phyloP scores from a whole-genome alignment of 75 land plant genomes.

The Chamaecyparis obtusa region DNA sequence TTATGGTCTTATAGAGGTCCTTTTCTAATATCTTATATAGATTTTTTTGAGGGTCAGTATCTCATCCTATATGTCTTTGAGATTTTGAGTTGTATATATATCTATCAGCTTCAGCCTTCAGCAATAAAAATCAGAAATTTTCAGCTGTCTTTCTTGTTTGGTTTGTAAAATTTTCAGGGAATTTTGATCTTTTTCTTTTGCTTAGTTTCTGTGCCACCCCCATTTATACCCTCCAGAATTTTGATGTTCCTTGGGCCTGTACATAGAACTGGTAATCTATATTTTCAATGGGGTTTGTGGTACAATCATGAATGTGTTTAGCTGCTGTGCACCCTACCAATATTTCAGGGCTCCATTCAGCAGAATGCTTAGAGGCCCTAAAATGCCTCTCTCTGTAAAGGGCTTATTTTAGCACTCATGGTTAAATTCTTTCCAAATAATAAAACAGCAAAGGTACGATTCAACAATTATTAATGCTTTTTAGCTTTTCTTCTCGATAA shows the following conservation, averaged over 20 bases:
- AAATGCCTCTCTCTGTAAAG: neutral
- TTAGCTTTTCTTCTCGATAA: neutral
- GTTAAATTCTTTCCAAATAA: too few species aligned
- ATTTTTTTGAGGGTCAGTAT: neutral
- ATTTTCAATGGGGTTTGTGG: neutral
- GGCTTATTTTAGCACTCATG: neutral
- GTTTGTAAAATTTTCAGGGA: neutral
- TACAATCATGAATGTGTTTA: neutral
- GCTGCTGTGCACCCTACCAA: neutral
- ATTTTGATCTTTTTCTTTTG: neutral
- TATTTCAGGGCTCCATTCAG: too few species aligned
- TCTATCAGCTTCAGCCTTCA: neutral
- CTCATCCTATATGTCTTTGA: neutral
- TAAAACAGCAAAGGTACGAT: neutral
- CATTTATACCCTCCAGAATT: neutral
- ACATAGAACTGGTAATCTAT: neutral
- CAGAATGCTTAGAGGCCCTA: neutral
- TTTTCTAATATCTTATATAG: neutral
- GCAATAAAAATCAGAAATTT: neutral
- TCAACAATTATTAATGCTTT: neutral
- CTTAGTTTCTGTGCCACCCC: neutral
- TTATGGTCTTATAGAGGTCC: neutral
- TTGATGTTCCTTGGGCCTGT: neutral
- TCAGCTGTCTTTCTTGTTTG: neutral
- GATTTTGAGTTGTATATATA: conserved; percentile 11